Evolutionary conservation across 306 rosid species (phyloP), one percentile per base, ranked within the genome.

Genomic region (Ormosia semicastrata): DNA sequence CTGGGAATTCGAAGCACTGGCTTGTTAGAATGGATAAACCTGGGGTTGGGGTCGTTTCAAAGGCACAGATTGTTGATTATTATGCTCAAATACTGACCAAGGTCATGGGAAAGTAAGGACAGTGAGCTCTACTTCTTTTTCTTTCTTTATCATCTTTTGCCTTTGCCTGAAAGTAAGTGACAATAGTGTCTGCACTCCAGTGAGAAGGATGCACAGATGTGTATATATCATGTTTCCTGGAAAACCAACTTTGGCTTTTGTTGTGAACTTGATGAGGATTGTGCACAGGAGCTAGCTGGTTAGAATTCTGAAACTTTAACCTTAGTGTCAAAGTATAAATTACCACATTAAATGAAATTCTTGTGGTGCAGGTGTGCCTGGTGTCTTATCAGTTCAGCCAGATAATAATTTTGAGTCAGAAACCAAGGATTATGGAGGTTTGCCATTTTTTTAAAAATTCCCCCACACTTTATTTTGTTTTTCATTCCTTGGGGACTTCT

Each of bases 211-310:
- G 95, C 97, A 50, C 98, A 95, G 50, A 95, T 90, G 97, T 95
- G 98, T 70, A 89, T 95, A 59, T 93, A 95, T 84, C 94, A 93
- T 78, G 88, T 93, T 76, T 93, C 98, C 63, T 95, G 98, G 98
- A 89, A 87, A 79, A 69, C 87, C 30, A 90, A 87, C 83, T 91
- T 91, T 30, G 97, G 98, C 0, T 95, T 95, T 85, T 95, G 97
- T 79, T 95, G 98, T 81, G 97, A 91, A 86, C 91, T 95, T 64
- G 95, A 90, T 15, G 91, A 91, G 63, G 91, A 93, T 40, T 88
- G 93, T 83, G 98, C 98, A 1, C 76, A 14, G 49, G 92, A 86
- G 63, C 75, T 95, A 18, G 83, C 92, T 77, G 93, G 98, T 91
- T 66, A 58, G 91, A 54, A 67, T 56, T 69, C 36, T 73, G 17